A percentile compares a stretch with the other conserved stretches of the same genome.
phyloP scores from a whole-genome alignment of 108 stramenopile species.

The Cyclotella cryptica region DNA sequence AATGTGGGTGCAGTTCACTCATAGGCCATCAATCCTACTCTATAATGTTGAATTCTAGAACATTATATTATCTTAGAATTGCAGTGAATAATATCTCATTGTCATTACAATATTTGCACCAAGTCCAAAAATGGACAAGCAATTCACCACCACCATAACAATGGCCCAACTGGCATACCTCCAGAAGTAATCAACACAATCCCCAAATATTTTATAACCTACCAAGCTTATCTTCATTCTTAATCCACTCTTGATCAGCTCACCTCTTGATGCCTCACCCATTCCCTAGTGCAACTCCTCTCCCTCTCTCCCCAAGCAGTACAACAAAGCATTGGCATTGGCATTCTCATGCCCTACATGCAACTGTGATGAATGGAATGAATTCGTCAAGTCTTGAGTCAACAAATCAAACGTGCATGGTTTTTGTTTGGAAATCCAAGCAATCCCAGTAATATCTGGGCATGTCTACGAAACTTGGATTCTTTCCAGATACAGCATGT shows the following conservation, averaged over 20 bases:
- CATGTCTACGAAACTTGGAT: conserved; percentile 93
- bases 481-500: conserved; percentile 86
- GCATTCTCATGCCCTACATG: too few species aligned
- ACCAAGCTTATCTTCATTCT: conserved; percentile 42
- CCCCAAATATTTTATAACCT: conserved; percentile 37
- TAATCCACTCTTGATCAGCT: conserved; percentile 26
- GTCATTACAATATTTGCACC: too few species aligned
- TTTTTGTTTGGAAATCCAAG: conserved; percentile 94
- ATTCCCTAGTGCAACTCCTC: conserved; percentile 29
- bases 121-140: too few species aligned
- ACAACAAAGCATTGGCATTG: conserved; percentile 35
- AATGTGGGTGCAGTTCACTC: too few species aligned
- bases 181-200: conserved; percentile 41
- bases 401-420: conserved; percentile 63
- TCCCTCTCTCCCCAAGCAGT: conserved; percentile 41
- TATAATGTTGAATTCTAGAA: too few species aligned
- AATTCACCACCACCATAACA: conserved; percentile 7
- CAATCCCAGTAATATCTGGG: conserved; percentile 96
- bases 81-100: too few species aligned
- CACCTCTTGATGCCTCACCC: conserved; percentile 19
- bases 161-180: conserved; percentile 27
- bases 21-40: too few species aligned
- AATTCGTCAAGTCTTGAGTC: conserved; percentile 61
- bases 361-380: conserved; percentile 61
- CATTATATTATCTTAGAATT: too few species aligned